These are phyloP conservation scores for Lagerstroemia speciosa DNA, from an alignment of 345 rosid genomes.

Conservation along the genomic window DNA sequence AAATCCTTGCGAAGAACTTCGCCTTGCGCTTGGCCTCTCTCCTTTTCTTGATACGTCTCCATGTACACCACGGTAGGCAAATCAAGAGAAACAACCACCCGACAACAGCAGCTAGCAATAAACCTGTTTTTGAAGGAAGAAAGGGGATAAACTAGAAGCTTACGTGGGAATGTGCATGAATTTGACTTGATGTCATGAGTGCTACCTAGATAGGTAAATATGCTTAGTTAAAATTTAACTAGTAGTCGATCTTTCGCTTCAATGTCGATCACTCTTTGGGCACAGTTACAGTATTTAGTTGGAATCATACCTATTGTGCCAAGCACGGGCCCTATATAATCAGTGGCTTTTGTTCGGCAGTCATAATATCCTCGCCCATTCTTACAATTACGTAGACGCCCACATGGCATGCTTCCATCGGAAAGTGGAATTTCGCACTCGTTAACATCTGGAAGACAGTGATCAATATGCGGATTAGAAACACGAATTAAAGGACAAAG, in stretches of 20 bases:
- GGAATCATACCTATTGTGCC: neutral
- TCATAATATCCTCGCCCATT: neutral
- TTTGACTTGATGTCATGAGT: too few species aligned
- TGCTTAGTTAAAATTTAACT: too few species aligned
- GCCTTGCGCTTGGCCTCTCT: conserved; percentile 4
- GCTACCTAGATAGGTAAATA: too few species aligned
- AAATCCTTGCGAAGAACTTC: conserved; percentile 9
- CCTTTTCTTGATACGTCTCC: neutral
- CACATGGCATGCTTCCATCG: neutral
- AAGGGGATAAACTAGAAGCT: neutral
- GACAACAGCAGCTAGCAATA: too few species aligned
- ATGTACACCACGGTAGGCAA: conserved; percentile 1
- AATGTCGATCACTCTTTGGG: too few species aligned
- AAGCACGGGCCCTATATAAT: too few species aligned
- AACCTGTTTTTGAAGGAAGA: too few species aligned
- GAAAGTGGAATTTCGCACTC: neutral
- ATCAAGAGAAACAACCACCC: neutral
- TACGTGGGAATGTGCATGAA: too few species aligned
- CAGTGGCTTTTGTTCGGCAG: neutral
- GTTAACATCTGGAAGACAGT: neutral
- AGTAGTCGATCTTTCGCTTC: too few species aligned
- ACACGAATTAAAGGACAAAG: too few species aligned
- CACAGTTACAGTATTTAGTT: neutral
- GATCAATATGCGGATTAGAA: too few species aligned
- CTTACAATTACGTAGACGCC: neutral